phyloP scores from a whole-genome alignment of 2,329 filamentous ascomycete species.

The Fusarium sp. region DNA sequence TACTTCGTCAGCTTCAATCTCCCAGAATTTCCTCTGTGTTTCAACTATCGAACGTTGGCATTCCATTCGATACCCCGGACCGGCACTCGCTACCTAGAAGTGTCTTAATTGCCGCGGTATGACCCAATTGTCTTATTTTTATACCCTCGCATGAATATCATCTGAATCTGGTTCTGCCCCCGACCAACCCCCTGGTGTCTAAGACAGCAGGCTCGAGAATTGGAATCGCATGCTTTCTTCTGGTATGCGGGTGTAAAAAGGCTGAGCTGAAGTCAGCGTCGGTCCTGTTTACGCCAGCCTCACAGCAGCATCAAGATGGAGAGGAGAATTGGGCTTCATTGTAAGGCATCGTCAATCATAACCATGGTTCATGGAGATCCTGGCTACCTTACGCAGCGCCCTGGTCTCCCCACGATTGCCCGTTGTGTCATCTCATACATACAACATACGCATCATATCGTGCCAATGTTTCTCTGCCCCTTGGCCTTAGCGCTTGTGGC shows the following conservation, averaged over 20 bases:
- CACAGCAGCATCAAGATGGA: conserved; percentile 7
- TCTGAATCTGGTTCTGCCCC: conserved; percentile 35
- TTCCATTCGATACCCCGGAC: conserved; percentile 36
- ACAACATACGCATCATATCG: conserved; percentile 6
- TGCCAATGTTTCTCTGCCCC: conserved; percentile 24
- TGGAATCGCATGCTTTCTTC: conserved; percentile 29
- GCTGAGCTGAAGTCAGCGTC: conserved; percentile 38
- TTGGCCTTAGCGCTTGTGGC: conserved; percentile 23
- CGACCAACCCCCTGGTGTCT: conserved; percentile 33
- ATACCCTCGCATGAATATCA: conserved; percentile 32
- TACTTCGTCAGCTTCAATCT: conserved; percentile 30
- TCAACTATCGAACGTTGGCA: conserved; percentile 40
- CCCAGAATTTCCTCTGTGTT: conserved; percentile 41
- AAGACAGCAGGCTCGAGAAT: conserved; percentile 28
- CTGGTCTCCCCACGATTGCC: conserved; percentile 37
- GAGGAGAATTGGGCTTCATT: conserved; percentile 8
- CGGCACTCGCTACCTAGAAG: conserved; percentile 32
- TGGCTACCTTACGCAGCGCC: conserved; percentile 1
- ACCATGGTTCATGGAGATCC: conserved; percentile 24
- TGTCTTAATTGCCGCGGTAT: conserved; percentile 45
- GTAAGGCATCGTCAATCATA: conserved; percentile 7
- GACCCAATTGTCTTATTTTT: conserved; percentile 38
- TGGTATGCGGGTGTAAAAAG: conserved; percentile 1
- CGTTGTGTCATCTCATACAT: conserved; percentile 16
- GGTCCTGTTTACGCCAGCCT: conserved; percentile 14